These are phyloP conservation scores for Xylariaceae sp. DNA, from an alignment of 2,329 filamentous ascomycete genomes.

Conservation along the genomic window DNA sequence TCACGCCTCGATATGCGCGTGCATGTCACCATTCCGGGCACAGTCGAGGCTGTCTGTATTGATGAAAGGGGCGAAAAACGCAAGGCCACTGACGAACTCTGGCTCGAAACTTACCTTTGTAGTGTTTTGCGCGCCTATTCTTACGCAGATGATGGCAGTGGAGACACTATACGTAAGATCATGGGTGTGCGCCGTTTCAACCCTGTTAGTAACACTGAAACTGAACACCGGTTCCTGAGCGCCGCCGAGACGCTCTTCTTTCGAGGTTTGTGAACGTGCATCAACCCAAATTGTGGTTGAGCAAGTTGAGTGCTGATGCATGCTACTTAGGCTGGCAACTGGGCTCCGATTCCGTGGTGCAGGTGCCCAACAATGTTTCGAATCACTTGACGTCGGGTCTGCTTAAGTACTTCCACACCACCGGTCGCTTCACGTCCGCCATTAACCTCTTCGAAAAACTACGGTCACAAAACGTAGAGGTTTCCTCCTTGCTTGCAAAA, in stretches of 20 bases:
- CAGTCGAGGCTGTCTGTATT: conserved; percentile 94
- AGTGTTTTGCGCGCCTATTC: conserved; percentile 91
- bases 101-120: conserved; percentile 96
- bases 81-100: conserved; percentile 86
- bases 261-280: conserved; percentile 53
- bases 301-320: conserved; percentile 5
- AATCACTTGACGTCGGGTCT: conserved; percentile 95
- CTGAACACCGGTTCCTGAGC: conserved; percentile 91
- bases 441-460: conserved; percentile 98
- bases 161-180: conserved; percentile 92
- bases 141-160: conserved; percentile 92
- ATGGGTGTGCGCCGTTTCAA: conserved; percentile 97
- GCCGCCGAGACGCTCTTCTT: conserved; percentile 95
- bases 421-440: conserved; percentile 86
- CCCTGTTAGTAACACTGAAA: conserved; percentile 95
- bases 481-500: conserved; percentile 85
- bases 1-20: conserved; percentile 97
- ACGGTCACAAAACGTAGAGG: conserved; percentile 81
- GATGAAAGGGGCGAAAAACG: conserved; percentile 95
- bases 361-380: conserved; percentile 93
- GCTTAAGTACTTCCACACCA: conserved; percentile 90
- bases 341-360: conserved; percentile 92
- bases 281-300: background rate
- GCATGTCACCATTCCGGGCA: conserved; percentile 93
- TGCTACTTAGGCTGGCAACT: conserved; percentile 71